Conservation (phyloP, 2,329 filamentous ascomycete genomes). For the Fusarium sp. region DNA sequence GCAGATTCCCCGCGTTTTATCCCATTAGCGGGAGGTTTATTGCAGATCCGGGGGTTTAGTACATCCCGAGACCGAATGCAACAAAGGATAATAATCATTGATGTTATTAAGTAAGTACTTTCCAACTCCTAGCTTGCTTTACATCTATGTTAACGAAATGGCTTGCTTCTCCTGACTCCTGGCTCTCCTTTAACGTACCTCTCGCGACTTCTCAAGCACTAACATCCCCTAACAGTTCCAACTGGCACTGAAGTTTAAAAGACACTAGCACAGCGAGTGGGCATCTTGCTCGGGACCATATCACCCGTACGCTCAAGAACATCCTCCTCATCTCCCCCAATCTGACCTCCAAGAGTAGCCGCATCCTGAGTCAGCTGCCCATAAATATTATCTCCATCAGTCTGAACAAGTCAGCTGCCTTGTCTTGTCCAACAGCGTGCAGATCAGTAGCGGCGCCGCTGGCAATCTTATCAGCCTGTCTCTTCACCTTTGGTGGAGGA, state of each 20-base stretch:
- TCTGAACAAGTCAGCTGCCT: neutral
- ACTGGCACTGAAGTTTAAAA: no score
- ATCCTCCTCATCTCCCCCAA: neutral
- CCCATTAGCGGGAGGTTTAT: neutral
- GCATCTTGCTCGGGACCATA: neutral
- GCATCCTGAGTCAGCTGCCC: neutral
- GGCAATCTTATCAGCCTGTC: conserved; percentile 1
- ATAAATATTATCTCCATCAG: neutral
- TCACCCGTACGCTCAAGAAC: neutral
- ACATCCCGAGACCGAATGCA: neutral
- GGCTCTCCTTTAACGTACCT: no score
- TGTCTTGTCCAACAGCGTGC: neutral
- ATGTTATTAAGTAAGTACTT: no score
- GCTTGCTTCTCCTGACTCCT: no score
- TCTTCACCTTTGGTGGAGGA: neutral
- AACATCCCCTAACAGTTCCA: neutral
- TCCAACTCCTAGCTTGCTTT: neutral
- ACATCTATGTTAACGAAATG: no score
- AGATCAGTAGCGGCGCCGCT: neutral
- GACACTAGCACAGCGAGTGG: neutral
- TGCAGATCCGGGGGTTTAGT: neutral
- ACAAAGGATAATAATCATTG: no score
- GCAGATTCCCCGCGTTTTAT: neutral
- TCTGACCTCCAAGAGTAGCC: neutral
- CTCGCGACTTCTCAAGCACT: no score